These are phyloP conservation scores for Endocalyx cinctus DNA, from an alignment of 2,329 filamentous ascomycete species.

Conservation along the genomic window DNA sequence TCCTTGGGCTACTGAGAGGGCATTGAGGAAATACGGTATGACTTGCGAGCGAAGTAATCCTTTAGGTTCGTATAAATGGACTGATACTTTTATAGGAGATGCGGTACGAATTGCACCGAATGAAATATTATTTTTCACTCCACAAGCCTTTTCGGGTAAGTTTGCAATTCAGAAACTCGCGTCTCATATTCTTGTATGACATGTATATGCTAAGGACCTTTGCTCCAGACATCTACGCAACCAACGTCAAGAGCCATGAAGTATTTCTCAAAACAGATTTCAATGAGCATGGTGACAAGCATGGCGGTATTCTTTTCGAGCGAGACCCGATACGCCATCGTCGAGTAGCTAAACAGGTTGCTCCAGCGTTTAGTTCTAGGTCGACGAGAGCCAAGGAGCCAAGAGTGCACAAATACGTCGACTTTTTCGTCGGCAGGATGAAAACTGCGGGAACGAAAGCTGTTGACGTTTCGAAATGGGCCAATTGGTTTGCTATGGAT, in stretches of 20 bases:
- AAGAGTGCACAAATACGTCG: conserved; percentile 11
- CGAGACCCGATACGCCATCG: conserved; percentile 15
- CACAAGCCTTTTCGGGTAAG: conserved; percentile 10
- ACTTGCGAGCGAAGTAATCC: not conserved
- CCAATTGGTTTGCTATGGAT: conserved; percentile 14
- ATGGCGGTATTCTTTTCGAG: conserved; percentile 16
- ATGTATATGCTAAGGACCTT: not conserved
- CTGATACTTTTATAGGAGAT: conserved; percentile 6
- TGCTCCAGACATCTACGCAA: conserved; percentile 8
- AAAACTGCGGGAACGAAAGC: conserved; percentile 1
- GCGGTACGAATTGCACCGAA: conserved; percentile 16
- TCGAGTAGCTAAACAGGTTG: conserved; percentile 13
- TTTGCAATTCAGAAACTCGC: not conserved
- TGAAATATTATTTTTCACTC: conserved; percentile 12
- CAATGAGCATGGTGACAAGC: conserved; percentile 7
- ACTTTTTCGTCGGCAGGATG: conserved; percentile 13
- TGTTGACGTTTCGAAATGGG: conserved; percentile 9
- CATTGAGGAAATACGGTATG: conserved; percentile 11
- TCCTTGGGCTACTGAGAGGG: conserved; percentile 10
- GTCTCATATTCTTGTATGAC: not conserved
- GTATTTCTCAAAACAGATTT: conserved; percentile 11
- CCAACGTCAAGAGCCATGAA: conserved; percentile 8
- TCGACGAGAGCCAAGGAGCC: conserved; percentile 13
- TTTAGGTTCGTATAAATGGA: not conserved
- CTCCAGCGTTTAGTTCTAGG: conserved; percentile 17